Evolutionary conservation across 306 rosid genomes (phyloP), one percentile per base, ranked within the genome.

Genomic region (Oxytropis ochrocephala): DNA sequence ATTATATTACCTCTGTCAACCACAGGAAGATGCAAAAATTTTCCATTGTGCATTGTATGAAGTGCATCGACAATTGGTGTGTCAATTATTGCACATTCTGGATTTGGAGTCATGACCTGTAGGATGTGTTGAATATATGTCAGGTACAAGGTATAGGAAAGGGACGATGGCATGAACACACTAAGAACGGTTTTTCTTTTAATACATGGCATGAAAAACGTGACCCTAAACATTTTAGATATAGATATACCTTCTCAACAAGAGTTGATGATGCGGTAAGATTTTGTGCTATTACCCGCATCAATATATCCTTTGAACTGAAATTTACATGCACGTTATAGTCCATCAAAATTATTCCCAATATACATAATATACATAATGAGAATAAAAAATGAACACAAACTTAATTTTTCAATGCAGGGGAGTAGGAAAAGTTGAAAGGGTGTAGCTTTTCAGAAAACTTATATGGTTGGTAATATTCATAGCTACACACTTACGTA

Each of bases 41-140:
- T 95, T 65, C 97, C 96, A 64, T 95, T 88, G 46, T 95, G 99
- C 99, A 95, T 91, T 11, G 76, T 75, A 59, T 91, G 97, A 76
- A 95, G 87, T 43, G 99, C 99, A 73, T 95, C 95, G 67, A 95
- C 93, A 77, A 95, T 95, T 30, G 99, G 86, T 38, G 97, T 87
- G 69, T 95, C 99, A 16, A 86, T 70, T 12, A 78, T 53, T n/a
- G 86, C 97, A 72, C 92, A 87, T 83, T 91, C 90, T 71, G 99
- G 99, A 84, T 87, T 89, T 79, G 88, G 85, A 59, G 99, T 95
- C 99, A 95, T 91, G 65, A 83, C 96, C 97, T 95, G 79, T 27
- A 48, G 55, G 75, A 74, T 24, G 68, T 69, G 75, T 50, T 54
- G 66, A 77, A 63, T 51, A 44, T 13, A 72, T 1, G 19, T 47